Evolutionary conservation across 202 grass and related monocot species (phyloP).

Genomic region (Digitaria exilis): DNA sequence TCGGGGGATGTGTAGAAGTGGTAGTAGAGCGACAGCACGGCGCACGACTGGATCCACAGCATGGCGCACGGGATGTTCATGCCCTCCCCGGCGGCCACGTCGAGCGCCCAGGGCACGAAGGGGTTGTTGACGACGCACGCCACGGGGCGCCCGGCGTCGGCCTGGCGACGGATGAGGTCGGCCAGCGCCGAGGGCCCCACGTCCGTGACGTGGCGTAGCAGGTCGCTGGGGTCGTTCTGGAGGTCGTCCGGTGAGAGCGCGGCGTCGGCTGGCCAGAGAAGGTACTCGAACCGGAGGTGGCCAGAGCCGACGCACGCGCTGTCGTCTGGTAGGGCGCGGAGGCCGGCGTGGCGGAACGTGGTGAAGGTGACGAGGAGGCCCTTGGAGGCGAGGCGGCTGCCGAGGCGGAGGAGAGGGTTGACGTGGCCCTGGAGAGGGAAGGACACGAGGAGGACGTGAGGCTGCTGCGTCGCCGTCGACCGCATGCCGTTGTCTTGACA

Average conservation of each 20-base stretch:
- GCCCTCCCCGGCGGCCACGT: slow-evolving; percentile 38
- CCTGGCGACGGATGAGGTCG: slow-evolving; percentile 42
- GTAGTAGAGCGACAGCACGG: slow-evolving; percentile 52
- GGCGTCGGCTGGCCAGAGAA: not conserved
- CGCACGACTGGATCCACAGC: slow-evolving; percentile 64
- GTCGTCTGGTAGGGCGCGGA: slow-evolving; percentile 16
- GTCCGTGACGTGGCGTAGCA: slow-evolving; percentile 17
- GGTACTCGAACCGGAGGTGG: slow-evolving; percentile 49
- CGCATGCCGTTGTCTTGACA: not conserved
- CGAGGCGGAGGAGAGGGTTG: slow-evolving; percentile 68
- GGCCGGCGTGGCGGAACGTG: slow-evolving; percentile 44
- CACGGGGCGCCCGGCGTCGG: slow-evolving; percentile 37
- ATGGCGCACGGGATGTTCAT: slow-evolving; percentile 43
- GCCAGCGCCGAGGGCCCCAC: slow-evolving; percentile 6
- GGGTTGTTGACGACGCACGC: slow-evolving; percentile 59
- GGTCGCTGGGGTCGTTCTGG: not conserved
- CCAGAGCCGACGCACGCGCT: not conserved
- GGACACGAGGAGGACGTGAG: slow-evolving; percentile 66
- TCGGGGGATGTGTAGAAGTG: slow-evolving; percentile 40
- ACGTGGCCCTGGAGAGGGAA: slow-evolving; percentile 68
- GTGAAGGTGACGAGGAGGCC: slow-evolving; percentile 71
- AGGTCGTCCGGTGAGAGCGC: not conserved
- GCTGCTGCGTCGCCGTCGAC: not conserved
- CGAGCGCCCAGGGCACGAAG: slow-evolving; percentile 60
- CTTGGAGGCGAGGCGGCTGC: slow-evolving; percentile 45